Conservation (phyloP, 148 eudicot genomes). For the Oxyria digyna region DNA sequence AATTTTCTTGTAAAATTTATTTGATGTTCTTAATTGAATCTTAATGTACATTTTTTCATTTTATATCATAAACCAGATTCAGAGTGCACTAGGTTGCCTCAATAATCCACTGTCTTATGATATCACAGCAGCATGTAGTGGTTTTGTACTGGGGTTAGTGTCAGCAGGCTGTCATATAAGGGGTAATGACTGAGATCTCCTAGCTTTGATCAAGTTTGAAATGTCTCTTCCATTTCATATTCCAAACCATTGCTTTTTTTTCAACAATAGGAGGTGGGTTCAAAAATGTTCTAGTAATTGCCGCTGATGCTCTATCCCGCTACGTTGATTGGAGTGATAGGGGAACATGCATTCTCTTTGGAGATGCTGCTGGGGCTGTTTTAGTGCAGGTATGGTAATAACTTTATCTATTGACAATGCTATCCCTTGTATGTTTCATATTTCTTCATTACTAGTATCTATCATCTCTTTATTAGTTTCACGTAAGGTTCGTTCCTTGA, state of each 20-base stretch:
- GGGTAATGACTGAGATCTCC: constrained; percentile 41
- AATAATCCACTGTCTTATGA: constrained; percentile 74
- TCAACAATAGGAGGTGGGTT: constrained; percentile 62
- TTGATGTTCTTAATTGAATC: neutral
- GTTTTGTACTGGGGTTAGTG: constrained; percentile 71
- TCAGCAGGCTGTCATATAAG: constrained; percentile 82
- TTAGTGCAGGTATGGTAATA: constrained; percentile 38
- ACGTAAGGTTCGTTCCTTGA: neutral
- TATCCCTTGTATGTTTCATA: neutral
- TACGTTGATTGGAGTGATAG: constrained; percentile 95
- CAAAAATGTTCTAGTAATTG: constrained; percentile 78
- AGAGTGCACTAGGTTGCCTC: constrained; percentile 77
- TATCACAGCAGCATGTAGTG: constrained; percentile 97
- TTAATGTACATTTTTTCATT: neutral
- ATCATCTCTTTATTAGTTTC: neutral
- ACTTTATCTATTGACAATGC: neutral
- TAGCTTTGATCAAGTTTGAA: constrained; percentile 9
- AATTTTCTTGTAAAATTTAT: neutral
- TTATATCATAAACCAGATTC: constrained; percentile 33
- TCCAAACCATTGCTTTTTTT: neutral
- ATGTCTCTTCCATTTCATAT: neutral
- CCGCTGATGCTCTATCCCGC: constrained; percentile 93
- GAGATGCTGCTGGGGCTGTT: constrained; percentile 98
- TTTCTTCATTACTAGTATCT: neutral
- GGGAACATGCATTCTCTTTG: constrained; percentile 96